phyloP scores from a whole-genome alignment of 2,329 filamentous ascomycete species.

The Plenodomus lindquistii region DNA sequence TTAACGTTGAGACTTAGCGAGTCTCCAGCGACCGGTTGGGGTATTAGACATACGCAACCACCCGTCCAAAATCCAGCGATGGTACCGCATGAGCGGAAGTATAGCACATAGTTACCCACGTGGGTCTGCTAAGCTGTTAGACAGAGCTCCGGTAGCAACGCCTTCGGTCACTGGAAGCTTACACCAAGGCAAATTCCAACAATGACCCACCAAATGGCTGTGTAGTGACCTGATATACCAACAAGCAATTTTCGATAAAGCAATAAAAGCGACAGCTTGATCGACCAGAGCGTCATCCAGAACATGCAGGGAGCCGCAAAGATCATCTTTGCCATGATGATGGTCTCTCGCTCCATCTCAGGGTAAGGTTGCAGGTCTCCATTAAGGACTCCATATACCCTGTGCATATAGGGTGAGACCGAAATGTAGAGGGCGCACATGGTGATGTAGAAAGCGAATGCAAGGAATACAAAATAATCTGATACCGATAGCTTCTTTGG shows the following conservation, averaged over 20 bases:
- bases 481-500: constrained; percentile 7
- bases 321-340: constrained; percentile 41
- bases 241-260: constrained; percentile 42
- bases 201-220: constrained; percentile 42
- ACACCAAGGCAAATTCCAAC: constrained; percentile 37
- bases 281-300: constrained; percentile 45
- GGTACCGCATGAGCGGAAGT: constrained; percentile 40
- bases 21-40: too few relatives aligned
- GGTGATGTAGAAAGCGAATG: constrained; percentile 30
- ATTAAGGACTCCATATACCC: constrained; percentile 27
- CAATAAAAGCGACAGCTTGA: constrained; percentile 45
- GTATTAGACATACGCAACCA: constrained; percentile 6
- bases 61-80: constrained; percentile 15
- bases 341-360: constrained; percentile 28
- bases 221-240: constrained; percentile 28
- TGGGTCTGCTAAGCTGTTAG: constrained; percentile 33
- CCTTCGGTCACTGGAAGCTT: constrained; percentile 7
- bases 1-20: neutral
- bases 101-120: constrained; percentile 40
- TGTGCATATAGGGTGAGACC: constrained; percentile 37
- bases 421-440: constrained; percentile 39
- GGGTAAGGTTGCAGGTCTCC: constrained; percentile 30
- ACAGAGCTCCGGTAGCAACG: neutral
- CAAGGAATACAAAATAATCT: constrained; percentile 23
- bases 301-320: constrained; percentile 44